Evolutionary conservation across 805 yeast species (phyloP), one percentile per base, ranked within the genome.

Genomic region (Candida quercuum): DNA sequence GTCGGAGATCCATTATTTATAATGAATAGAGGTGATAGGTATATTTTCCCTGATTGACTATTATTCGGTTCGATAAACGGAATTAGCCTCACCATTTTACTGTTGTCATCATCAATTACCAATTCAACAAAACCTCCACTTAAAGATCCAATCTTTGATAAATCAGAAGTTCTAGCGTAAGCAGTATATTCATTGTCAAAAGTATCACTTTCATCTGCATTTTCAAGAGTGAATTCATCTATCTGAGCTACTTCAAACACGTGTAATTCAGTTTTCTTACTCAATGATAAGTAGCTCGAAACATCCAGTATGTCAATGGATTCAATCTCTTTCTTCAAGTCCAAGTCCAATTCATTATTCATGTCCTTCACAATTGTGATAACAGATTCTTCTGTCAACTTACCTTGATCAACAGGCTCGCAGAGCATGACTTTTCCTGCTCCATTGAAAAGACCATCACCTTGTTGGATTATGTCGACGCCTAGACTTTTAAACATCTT

Each of bases 351-450:
- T 15, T 18, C 36, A 23, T 10, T 5, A 11, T 14, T 13, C 2
- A 9, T 39, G 27, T 43, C 48, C 41, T 68, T 71, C 14, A 79
- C 71, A 22, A 84, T 58, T 3, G 78, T 70, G 3, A 86, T 59
- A n/a, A 63, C 63, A 0, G 91, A 78, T 2, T 59, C 56, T 2
- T 45, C 39, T 16, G 61, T 56, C 1, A 82, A 49, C 6, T 55
- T 46, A 1, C 95, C 95, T 53, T 85, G 94, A 29, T 72, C 75
- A 3, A 76, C 68, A 0, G 95, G 95, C 47, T 85, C 94, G 54
- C 87, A 76, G 18, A 79, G 68, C 4, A 73, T 48, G 3, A 86
- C 69, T 6, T 51, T 49, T 16, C 83, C 83, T 21, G 23, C 24
- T 13, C 39, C 33, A 21, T 25, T 46, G 32, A 36, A 33, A 12